phyloP scores from a whole-genome alignment of 768 basidiomycete genomes.

The Pleurotus pulmonarius region DNA sequence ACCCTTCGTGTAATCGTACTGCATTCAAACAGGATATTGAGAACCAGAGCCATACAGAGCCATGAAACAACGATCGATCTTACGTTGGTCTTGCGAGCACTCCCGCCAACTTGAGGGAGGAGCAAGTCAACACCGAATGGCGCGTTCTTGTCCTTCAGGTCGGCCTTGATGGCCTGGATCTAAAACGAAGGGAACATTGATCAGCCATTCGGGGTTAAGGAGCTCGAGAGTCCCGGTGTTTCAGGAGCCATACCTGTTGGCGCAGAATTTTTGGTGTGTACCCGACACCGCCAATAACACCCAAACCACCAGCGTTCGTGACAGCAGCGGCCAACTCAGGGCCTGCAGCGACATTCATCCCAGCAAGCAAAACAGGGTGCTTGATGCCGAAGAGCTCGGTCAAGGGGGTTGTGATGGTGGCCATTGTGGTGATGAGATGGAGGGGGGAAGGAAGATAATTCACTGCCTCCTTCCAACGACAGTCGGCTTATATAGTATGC shows the following conservation, averaged over 20 bases:
- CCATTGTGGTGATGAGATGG: slow-evolving; percentile 34
- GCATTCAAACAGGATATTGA: background rate
- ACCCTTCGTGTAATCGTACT: slow-evolving; percentile 91
- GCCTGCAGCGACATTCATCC: slow-evolving; percentile 47
- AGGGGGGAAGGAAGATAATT: background rate
- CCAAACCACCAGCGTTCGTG: slow-evolving; percentile 86
- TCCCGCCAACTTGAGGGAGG: slow-evolving; percentile 82
- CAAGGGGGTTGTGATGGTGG: slow-evolving; percentile 75
- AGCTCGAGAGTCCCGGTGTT: background rate
- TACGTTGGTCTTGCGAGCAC: slow-evolving; percentile 89
- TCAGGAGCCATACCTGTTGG: slow-evolving; percentile 52
- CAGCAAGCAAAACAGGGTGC: slow-evolving; percentile 86
- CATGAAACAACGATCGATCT: slow-evolving; percentile 11
- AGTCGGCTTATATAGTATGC: background rate
- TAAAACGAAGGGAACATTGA: slow-evolving; percentile 22
- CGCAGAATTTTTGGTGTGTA: slow-evolving; percentile 82
- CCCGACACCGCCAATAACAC: slow-evolving; percentile 88
- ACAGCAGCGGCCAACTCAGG: slow-evolving; percentile 91
- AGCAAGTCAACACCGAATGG: slow-evolving; percentile 93
- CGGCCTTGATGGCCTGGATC: slow-evolving; percentile 72
- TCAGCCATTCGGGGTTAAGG: slow-evolving; percentile 12
- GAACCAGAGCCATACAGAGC: background rate
- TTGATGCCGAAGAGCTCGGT: slow-evolving; percentile 86
- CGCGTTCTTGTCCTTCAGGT: slow-evolving; percentile 66
- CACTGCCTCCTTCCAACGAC: background rate